Base-by-base conservation (phyloP, 192 early-diverging fungal species). In the Linnemannia exigua region DNA sequence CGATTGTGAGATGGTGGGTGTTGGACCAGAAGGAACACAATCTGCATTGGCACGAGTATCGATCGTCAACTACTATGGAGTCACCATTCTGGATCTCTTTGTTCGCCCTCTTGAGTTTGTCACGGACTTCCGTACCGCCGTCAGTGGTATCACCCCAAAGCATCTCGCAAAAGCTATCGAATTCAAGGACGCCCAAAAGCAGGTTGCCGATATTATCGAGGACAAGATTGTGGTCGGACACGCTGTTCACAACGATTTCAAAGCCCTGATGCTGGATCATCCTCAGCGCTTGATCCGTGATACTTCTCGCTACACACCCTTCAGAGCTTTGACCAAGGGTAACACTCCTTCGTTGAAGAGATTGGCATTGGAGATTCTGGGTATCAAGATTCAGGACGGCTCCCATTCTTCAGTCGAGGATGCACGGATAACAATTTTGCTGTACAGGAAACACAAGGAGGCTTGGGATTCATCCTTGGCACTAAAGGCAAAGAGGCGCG, bases 1-100 rank as follows among this genome's bases (percentile, higher is more conserved):
- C 15, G 99, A 99, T 93, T 99, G 99, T 88, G 99, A 99, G 89
- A 99, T 99, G 98, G 98, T 99, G 35, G 98, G 99, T 44, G 96
- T 96, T 25, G 99, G 98, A 15, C 92, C 91, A 36, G 93, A 94
- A 47, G 99, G 97, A 4, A 86, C 69, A 20, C 82, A 93, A 38
- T 98, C 99, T n/a, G 95, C 93, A 36, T 82, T 99, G 63, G 99
- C 97, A 2, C 91, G 98, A 36, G 95, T 99, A n/a, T 93, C 92
- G 47, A 80, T 99, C 3, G 97, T 99, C 70, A 99, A 99, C 89
- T 99, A 92, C 88, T 92, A 98, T 80, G 98, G 99, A 5, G 93
- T 95, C 41, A 89, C 92, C 0, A 75, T 99, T 3, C 79, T 97
- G 74, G 99, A 99, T 90, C 90, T 88, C 5, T 99, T 90, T 87